Percentiles rank a stretch among this genome's conserved stretches.
Evolutionary conservation across 1,139 yeast genomes (phyloP).

Genomic region (Scheffersomyces lignicola): DNA sequence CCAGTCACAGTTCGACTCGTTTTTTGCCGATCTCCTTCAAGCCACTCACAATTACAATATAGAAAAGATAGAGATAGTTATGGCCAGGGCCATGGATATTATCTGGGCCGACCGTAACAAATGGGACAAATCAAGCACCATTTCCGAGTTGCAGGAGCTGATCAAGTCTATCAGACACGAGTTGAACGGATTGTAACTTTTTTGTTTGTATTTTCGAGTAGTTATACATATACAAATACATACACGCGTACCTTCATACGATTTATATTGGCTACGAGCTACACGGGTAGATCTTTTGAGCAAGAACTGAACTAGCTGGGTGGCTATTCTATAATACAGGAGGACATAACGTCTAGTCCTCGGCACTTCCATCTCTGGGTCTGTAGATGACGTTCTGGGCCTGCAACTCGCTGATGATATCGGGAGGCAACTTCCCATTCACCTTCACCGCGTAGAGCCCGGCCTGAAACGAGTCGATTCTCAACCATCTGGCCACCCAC

Average conservation of each 20-base stretch:
- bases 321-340: slow-evolving; percentile 3
- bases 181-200: slow-evolving; percentile 2
- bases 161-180: slow-evolving; percentile 11
- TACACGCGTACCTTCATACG: too few relatives aligned
- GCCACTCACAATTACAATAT: slow-evolving; percentile 54
- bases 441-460: slow-evolving; percentile 95
- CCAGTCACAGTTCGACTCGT: slow-evolving; percentile 14
- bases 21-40: slow-evolving; percentile 24
- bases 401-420: slow-evolving; percentile 70
- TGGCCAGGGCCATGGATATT: slow-evolving; percentile 71
- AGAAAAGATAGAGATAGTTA: slow-evolving; percentile 72
- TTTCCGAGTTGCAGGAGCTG: slow-evolving; percentile 26
- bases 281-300: too few relatives aligned
- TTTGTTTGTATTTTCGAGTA: not conserved
- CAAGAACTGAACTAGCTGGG: not conserved
- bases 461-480: slow-evolving; percentile 85
- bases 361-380: slow-evolving; percentile 95
- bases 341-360: slow-evolving; percentile 49
- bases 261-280: too few relatives aligned
- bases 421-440: slow-evolving; percentile 88
- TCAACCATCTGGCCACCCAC: slow-evolving; percentile 97
- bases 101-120: slow-evolving; percentile 68
- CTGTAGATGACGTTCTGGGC: slow-evolving; percentile 78
- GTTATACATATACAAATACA: not conserved
- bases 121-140: slow-evolving; percentile 62